Evolutionary conservation across 2,329 filamentous ascomycete species (phyloP).

Genomic region (Epichloe sylvatica): DNA sequence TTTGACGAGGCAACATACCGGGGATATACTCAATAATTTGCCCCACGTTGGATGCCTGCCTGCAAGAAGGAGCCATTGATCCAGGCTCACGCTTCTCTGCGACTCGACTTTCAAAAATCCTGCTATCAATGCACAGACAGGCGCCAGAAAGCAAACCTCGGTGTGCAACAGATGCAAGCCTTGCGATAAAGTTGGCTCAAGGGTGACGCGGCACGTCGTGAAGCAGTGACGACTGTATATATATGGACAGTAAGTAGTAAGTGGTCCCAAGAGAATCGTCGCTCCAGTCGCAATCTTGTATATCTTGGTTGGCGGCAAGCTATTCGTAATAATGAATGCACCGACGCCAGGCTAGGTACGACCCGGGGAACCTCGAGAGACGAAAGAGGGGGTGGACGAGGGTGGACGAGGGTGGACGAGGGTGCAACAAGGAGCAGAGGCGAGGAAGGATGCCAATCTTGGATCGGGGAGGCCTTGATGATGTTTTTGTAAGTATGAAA

Average conservation of each 20-base stretch:
- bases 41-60: conserved; percentile 49
- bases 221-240: too few species aligned
- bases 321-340: not conserved
- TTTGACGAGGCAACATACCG: conserved; percentile 41
- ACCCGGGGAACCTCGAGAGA: not conserved
- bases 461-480: conserved; percentile 6
- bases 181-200: too few species aligned
- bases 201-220: too few species aligned
- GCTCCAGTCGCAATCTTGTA: too few species aligned
- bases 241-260: too few species aligned
- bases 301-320: too few species aligned
- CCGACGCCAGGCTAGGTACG: too few species aligned
- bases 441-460: too few species aligned
- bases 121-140: not conserved
- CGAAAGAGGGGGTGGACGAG: not conserved
- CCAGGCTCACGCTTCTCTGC: conserved; percentile 12
- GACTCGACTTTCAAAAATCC: not conserved
- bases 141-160: not conserved
- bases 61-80: conserved; percentile 34
- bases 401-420: too few species aligned
- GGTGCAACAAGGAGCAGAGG: not conserved
- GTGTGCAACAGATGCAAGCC: too few species aligned
- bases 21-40: conserved; percentile 95
- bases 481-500: conserved; percentile 19
- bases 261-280: too few species aligned